Evolutionary conservation across 352 stramenopile species (phyloP), one percentile per base, ranked within the genome.

Genomic region (Pythium plurisporium): DNA sequence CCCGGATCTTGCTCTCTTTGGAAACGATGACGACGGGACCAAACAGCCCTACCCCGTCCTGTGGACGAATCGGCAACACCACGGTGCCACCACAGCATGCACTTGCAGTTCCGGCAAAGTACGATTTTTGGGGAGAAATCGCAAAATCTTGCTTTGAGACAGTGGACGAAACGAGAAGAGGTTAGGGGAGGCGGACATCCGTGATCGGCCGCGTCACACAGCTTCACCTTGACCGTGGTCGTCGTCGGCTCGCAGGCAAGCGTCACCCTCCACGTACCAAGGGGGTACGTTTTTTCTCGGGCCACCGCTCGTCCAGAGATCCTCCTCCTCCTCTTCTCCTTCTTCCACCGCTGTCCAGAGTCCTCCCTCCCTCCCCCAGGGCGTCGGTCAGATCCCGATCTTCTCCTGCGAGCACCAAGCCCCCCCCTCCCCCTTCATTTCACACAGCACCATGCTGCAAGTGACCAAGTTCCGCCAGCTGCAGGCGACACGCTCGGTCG

Each of bases 391-490:
- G 62, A 64, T 69, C 55, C 31, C 45, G 62, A 64, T 69, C 52
- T 69, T 54, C 62, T 46, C 55, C 45, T 49, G 27, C 33, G 43
- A 34, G 41, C 41, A 23, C 26, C 55, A 46, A 65, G 44, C 62
- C 46, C 50, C 40, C 57, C 12, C 46, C 50, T 36, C 57, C 12
- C 7, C 12, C 11, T 47, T 34, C 30, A 9, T 20, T 29, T 42
- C 46, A 42, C 20, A 41, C 44, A 34, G 40, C 60, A 72, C 11
- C 4, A 87, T 85, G 74, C 75, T 85, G 70, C 77, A 80, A 76
- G 70, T 65, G 42, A 74, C 77, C 62, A 74, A 82, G 67, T 72
- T 82, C 64, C 77, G 75, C 62, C 65, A 73, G 53, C 64, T 82
- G 51, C 71, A 81, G 52, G 68, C 66, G 64, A 54, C 65, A 27